phyloP scores from a whole-genome alignment of 225 moss, liverwort and hornwort species.

The Antitrichia curtipendula region DNA sequence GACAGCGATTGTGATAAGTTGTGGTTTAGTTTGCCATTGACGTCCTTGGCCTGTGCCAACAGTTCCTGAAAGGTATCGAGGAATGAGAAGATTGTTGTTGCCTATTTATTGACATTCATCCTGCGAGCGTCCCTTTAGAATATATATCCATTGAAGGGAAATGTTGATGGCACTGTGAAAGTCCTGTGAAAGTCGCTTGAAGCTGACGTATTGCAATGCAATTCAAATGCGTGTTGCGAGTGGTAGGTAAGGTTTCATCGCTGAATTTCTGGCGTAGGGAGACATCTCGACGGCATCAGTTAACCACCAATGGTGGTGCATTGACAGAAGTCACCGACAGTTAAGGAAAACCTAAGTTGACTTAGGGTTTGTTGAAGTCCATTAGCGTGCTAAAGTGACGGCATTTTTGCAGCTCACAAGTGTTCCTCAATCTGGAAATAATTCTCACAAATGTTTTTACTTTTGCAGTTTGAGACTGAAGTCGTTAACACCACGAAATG shows the following conservation, averaged over 20 bases:
- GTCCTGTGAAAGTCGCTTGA: background rate
- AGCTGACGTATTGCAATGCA: background rate
- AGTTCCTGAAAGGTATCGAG: background rate
- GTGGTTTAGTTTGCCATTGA: background rate
- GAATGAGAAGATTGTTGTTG: background rate
- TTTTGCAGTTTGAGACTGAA: background rate
- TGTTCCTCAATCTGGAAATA: background rate
- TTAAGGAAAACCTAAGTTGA: background rate
- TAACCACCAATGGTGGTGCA: background rate
- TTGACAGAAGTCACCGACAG: background rate
- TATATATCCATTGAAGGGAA: background rate
- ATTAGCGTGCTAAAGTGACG: background rate
- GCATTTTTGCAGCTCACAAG: background rate
- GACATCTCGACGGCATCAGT: background rate
- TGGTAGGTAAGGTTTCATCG: background rate
- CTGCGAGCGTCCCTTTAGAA: background rate
- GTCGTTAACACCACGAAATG: background rate
- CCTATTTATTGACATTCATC: background rate
- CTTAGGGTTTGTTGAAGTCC: background rate
- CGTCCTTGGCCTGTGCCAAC: background rate
- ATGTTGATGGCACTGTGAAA: background rate
- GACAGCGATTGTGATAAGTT: background rate
- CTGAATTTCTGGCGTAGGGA: background rate
- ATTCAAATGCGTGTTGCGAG: background rate
- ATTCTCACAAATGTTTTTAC: background rate